Evolutionary conservation across 495 filamentous ascomycete species (phyloP).

Genomic region (Hypoxylon rickii): DNA sequence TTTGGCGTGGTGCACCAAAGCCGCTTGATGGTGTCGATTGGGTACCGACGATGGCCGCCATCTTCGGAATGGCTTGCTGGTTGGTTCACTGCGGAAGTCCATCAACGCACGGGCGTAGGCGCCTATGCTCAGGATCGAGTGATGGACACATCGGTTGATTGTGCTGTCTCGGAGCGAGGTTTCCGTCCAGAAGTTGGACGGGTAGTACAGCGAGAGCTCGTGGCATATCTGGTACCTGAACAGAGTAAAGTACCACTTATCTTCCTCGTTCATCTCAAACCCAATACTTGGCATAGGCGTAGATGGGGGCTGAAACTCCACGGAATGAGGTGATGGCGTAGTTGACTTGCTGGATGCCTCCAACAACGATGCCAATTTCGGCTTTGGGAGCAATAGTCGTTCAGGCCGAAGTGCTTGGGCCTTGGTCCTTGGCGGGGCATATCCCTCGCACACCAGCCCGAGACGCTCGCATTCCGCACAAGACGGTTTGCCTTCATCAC

Average conservation of each 20-base stretch:
- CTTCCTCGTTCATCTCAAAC: slow-evolving; percentile 28
- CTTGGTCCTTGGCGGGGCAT: slow-evolving; percentile 28
- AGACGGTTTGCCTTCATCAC: slow-evolving; percentile 33
- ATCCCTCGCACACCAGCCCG: slow-evolving; percentile 34
- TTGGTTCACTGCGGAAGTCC: slow-evolving; percentile 18
- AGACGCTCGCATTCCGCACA: slow-evolving; percentile 36
- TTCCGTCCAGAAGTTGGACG: slow-evolving; percentile 28
- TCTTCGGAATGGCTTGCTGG: slow-evolving; percentile 4
- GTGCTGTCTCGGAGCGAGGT: slow-evolving; percentile 30
- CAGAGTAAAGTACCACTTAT: slow-evolving; percentile 32
- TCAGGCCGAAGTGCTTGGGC: slow-evolving; percentile 10
- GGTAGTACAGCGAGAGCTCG: slow-evolving; percentile 27
- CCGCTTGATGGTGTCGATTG: slow-evolving; percentile 31
- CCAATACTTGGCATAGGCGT: slow-evolving; percentile 19
- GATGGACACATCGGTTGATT: slow-evolving; percentile 32
- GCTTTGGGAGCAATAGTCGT: slow-evolving; percentile 30
- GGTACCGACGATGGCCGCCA: slow-evolving; percentile 30
- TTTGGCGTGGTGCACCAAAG: slow-evolving; percentile 33
- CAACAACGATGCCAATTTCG: slow-evolving; percentile 19
- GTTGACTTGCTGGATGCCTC: not conserved
- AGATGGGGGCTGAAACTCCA: slow-evolving; percentile 1
- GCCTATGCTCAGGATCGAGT: slow-evolving; percentile 38
- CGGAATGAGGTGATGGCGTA: slow-evolving; percentile 6
- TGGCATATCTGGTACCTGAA: slow-evolving; percentile 29
- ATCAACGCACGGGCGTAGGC: slow-evolving; percentile 34